Conservation (phyloP, 176 grass and related monocot species). For the Saccharum spontaneum region DNA sequence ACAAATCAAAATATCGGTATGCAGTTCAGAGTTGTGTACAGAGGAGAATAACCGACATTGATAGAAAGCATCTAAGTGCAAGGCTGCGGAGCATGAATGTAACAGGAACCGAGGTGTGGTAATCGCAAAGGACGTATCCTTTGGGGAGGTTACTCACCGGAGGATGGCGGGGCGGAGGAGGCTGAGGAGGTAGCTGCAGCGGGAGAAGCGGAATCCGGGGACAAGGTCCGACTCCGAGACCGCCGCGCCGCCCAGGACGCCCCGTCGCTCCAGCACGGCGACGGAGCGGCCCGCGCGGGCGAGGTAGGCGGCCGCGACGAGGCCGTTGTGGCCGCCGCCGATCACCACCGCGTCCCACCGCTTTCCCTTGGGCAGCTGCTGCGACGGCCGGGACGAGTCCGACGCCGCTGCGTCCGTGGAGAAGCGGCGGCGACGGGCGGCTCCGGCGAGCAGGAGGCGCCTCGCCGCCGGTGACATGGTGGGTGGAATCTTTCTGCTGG, state of each 20-base stretch:
- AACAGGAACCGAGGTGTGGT: not conserved
- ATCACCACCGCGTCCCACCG: conserved; percentile 84
- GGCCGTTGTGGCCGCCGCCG: conserved; percentile 95
- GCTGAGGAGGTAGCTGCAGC: conserved; percentile 90
- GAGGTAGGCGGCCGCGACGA: conserved; percentile 91
- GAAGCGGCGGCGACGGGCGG: not conserved
- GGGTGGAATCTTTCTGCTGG: not conserved
- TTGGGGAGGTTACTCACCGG: conserved; percentile 32
- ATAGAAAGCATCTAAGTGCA: not conserved
- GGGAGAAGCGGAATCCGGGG: conserved; percentile 86
- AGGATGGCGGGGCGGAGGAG: conserved; percentile 83
- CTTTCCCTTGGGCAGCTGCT: conserved; percentile 41
- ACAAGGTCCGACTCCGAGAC: conserved; percentile 81
- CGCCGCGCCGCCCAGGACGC: conserved; percentile 71
- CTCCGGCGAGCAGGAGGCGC: conserved; percentile 28
- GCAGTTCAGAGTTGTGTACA: not conserved
- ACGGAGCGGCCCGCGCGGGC: conserved; percentile 79
- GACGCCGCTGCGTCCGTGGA: not conserved
- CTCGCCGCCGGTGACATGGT: conserved; percentile 48
- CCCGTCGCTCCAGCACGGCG: conserved; percentile 67
- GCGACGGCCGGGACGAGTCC: not conserved
- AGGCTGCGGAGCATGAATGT: not conserved
- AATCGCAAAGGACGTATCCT: not conserved
- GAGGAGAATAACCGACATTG: conserved; percentile 5
- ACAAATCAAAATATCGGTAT: not conserved